Percentiles rank a stretch among this genome's conserved stretches.
Conservation (phyloP, 2,329 filamentous ascomycete genomes). For the Colletotrichum caudatum region DNA sequence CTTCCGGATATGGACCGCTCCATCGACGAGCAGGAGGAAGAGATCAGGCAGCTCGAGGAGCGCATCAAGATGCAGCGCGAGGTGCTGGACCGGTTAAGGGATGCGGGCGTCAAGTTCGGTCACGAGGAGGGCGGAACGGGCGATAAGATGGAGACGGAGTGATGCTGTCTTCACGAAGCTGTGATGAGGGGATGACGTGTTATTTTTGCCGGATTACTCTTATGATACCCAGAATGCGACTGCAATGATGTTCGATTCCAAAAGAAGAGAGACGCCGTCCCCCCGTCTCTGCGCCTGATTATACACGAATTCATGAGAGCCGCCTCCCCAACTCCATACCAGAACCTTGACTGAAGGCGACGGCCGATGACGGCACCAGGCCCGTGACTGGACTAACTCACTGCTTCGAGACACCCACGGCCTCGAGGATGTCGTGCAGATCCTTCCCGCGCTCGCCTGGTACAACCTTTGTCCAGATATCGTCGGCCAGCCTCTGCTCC, state of each 20-base stretch:
- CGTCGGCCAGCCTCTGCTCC: conserved; percentile 67
- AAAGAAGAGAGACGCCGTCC: conserved; percentile 4
- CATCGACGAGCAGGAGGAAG: conserved; percentile 76
- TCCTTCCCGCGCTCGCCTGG: conserved; percentile 71
- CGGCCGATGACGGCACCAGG: not conserved
- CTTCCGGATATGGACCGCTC: conserved; percentile 78
- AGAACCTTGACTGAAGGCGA: not conserved
- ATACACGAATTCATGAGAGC: not conserved
- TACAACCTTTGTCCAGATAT: conserved; percentile 77
- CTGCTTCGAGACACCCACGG: conserved; percentile 56
- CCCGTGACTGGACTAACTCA: conserved; percentile 2
- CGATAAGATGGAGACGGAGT: conserved; percentile 57
- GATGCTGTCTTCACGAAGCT: not conserved
- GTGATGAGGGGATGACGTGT: conserved; percentile 1
- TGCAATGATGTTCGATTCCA: conserved; percentile 2
- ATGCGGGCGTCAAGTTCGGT: conserved; percentile 59
- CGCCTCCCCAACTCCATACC: conserved; percentile 24
- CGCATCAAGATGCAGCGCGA: conserved; percentile 72
- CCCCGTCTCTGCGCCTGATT: not conserved
- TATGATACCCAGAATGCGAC: conserved; percentile 42
- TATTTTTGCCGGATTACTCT: conserved; percentile 21
- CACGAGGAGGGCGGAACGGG: conserved; percentile 50
- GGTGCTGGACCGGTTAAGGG: conserved; percentile 66
- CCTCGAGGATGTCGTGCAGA: conserved; percentile 73
- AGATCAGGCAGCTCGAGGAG: conserved; percentile 75